These are phyloP conservation scores for Venturia nashicola DNA, from an alignment of 2,329 filamentous ascomycete species.

Conservation along the genomic window DNA sequence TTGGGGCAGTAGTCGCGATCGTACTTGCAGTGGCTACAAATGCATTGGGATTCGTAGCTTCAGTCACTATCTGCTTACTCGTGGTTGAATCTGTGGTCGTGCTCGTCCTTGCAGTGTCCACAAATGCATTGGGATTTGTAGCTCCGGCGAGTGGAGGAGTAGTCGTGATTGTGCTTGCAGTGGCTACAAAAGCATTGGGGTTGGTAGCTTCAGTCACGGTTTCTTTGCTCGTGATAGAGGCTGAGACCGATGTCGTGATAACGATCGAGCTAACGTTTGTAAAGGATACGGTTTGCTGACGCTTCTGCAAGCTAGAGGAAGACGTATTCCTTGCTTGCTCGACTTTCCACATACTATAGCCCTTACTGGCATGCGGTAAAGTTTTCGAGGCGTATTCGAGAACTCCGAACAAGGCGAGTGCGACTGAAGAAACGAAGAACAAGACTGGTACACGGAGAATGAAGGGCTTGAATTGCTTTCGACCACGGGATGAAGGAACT, in stretches of 20 bases:
- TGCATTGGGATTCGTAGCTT: not conserved
- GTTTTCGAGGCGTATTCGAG: conserved; percentile 3
- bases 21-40: not conserved
- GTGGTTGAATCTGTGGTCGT: not conserved
- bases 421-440: not conserved
- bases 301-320: not conserved
- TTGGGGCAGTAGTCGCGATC: not conserved
- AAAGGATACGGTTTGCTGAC: not conserved
- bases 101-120: not conserved
- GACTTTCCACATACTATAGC: not conserved
- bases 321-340: not conserved
- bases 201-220: not conserved
- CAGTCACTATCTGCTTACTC: too few relatives aligned
- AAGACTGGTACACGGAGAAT: conserved; percentile 6
- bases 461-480: conserved; percentile 1
- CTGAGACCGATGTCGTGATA: not conserved
- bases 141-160: not conserved
- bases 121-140: not conserved
- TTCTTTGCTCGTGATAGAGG: not conserved
- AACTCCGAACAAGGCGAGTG: not conserved
- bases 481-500: not conserved
- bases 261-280: not conserved
- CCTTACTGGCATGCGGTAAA: not conserved
- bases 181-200: not conserved
- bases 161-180: not conserved